phyloP scores from a whole-genome alignment of 1,284 basidiomycete species.

The Boletus mariae region DNA sequence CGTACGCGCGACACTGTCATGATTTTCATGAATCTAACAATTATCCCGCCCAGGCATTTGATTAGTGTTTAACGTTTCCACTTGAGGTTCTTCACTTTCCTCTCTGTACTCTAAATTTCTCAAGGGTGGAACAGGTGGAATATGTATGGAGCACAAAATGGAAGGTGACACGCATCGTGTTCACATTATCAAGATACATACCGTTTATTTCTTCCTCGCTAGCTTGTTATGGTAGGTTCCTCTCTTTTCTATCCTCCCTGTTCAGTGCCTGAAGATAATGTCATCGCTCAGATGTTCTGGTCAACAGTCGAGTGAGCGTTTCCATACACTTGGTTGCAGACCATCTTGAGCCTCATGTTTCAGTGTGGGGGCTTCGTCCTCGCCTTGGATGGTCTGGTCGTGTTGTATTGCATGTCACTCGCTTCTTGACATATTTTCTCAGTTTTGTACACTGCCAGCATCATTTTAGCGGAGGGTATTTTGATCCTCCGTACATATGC shows the following conservation, averaged over 20 bases:
- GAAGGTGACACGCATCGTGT: conserved; percentile 21
- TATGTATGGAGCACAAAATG: conserved; percentile 27
- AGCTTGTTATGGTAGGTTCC: conserved; percentile 17
- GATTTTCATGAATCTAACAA: neutral
- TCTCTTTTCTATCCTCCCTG: neutral
- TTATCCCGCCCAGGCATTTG: conserved; percentile 8
- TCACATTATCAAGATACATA: conserved; percentile 28
- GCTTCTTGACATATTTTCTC: neutral
- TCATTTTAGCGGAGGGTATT: conserved; percentile 22
- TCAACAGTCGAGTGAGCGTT: conserved; percentile 4
- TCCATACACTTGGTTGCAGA: neutral
- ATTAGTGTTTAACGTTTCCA: conserved; percentile 23
- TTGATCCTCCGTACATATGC: conserved; percentile 29
- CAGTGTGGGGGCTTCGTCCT: conserved; percentile 20
- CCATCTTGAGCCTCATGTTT: neutral
- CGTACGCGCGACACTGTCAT: conserved; percentile 11
- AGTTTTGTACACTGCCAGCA: conserved; percentile 21
- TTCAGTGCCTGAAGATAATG: neutral
- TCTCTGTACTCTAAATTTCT: neutral
- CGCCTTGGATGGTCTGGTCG: conserved; percentile 17
- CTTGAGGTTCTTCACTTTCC: conserved; percentile 11
- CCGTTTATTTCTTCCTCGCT: conserved; percentile 16
- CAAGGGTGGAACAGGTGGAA: conserved; percentile 14
- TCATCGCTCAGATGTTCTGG: conserved; percentile 8
- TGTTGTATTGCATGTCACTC: neutral